These are phyloP conservation scores for Hymenoscyphus salicellus DNA, from an alignment of 2,329 filamentous ascomycete species.

Conservation along the genomic window DNA sequence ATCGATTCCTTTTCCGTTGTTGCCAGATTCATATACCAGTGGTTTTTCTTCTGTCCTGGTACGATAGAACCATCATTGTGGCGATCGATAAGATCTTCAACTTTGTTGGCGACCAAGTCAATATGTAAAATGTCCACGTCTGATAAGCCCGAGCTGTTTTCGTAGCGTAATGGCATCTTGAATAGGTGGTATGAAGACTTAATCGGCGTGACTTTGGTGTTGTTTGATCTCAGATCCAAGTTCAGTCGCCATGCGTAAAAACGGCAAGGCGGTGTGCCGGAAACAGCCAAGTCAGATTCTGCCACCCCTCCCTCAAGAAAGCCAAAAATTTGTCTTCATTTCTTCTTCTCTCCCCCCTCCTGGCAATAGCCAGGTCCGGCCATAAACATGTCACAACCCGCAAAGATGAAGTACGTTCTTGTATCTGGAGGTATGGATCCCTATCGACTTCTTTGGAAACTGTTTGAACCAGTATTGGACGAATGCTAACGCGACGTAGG, in stretches of 20 bases:
- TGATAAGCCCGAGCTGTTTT: neutral
- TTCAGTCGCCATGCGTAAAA: neutral
- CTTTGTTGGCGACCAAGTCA: neutral
- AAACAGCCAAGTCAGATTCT: neutral
- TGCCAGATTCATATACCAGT: neutral
- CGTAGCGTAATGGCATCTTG: neutral
- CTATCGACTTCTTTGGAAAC: neutral
- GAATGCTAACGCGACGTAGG: constrained; percentile 32
- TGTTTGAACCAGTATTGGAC: constrained; percentile 6
- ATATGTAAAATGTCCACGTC: neutral
- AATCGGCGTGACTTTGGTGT: neutral
- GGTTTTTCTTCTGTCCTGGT: constrained; percentile 1
- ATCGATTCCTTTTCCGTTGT: neutral
- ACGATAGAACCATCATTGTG: neutral
- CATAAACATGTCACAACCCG: constrained; percentile 19
- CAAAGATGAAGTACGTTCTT: constrained; percentile 76
- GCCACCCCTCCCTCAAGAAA: constrained; percentile 2
- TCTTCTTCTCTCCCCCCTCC: constrained; percentile 24
- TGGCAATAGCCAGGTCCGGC: constrained; percentile 31
- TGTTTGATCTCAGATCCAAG: neutral
- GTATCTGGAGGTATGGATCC: constrained; percentile 65
- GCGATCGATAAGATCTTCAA: neutral
- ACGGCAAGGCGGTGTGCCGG: neutral
- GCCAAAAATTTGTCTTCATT: constrained; percentile 6
- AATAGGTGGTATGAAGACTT: neutral